Evolutionary conservation across 495 filamentous ascomycete species (phyloP), one percentile per base, ranked within the genome.

Genomic region (Polyplosphaeria fusca): DNA sequence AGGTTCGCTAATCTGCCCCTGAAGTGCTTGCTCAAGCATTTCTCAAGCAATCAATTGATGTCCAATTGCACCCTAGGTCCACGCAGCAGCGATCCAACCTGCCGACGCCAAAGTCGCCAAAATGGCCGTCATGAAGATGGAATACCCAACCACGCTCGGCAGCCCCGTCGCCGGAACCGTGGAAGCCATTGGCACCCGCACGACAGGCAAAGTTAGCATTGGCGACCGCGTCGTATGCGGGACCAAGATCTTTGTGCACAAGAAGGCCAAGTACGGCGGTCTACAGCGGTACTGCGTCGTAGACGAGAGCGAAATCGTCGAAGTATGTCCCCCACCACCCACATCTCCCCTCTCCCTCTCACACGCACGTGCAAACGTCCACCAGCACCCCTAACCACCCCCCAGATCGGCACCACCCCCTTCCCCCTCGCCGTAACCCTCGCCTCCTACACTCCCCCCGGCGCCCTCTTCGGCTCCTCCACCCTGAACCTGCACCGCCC

Each of bases 81-180:
- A 46, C 16, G 51, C 51, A 2, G 18, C 39, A 9, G 40, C 51
- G 23, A 55, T 55, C 4, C 51, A 55, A 19, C 51, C 51, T 27
- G 51, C 51, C 13, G 51, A 55, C 26, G 51, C 51, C 24, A 55
- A 55, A 26, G n/a, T 55, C 18, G 51, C 51, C 2, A 55, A 39
- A 45, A 12, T 46, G 2, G 51, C 51, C 11, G 18, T 55, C 1
- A 5, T 55, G 9, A 2, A 5, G 22, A 55, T 55, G 39, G 51
- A 55, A 9, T 55, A 55, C 32, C 51, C 51, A 12, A 12, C 20
- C n/a, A 41, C 46, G 18, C 42, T 55, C 19, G 51, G 51, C 4
- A 38, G 40, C 26, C 51, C 51, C 2, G 40, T 55, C 25, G 40
- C 51, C 5, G 51, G 51, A 1, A 46, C 30, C 7, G 51, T 55